A percentile compares a stretch with the other conserved stretches of the same genome.
Conservation (phyloP, 148 eudicot species). For the Hydrangea macrophylla region DNA sequence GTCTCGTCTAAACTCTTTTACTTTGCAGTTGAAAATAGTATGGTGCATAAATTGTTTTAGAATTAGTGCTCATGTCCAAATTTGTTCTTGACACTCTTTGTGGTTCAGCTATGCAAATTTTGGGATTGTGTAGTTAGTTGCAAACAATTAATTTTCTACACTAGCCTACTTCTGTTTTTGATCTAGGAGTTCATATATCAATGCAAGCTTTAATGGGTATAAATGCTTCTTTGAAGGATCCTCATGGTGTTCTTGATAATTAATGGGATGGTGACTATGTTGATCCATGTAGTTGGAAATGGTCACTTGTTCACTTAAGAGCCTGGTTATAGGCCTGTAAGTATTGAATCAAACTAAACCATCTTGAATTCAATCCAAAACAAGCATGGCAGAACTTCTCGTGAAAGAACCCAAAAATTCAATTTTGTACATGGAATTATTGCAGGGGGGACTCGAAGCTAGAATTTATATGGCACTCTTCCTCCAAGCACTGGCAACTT, state of each 20-base stretch:
- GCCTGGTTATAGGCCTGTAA: slow-evolving; percentile 67
- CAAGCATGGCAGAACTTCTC: neutral
- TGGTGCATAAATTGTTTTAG: too few relatives aligned
- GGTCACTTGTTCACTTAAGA: slow-evolving; percentile 66
- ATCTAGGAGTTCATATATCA: slow-evolving; percentile 9
- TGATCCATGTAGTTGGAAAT: slow-evolving; percentile 85
- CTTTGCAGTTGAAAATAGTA: too few relatives aligned
- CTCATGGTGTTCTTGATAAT: slow-evolving; percentile 60
- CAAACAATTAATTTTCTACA: too few relatives aligned
- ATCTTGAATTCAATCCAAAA: neutral
- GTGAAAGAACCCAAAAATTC: neutral
- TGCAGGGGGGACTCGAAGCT: slow-evolving; percentile 71
- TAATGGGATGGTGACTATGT: slow-evolving; percentile 73
- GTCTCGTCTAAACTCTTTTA: too few relatives aligned
- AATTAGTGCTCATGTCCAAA: too few relatives aligned
- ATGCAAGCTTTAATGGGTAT: slow-evolving; percentile 61
- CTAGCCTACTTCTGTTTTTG: too few relatives aligned
- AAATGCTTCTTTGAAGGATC: slow-evolving; percentile 45
- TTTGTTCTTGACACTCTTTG: too few relatives aligned
- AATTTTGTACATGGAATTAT: slow-evolving; percentile 5
- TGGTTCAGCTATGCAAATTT: too few relatives aligned
- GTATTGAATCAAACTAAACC: slow-evolving; percentile 12
- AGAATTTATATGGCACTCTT: slow-evolving; percentile 58
- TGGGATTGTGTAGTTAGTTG: too few relatives aligned
- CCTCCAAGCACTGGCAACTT: slow-evolving; percentile 74